Base-by-base conservation (phyloP, 768 basidiomycete species). In the Suillus subalutaceus region DNA sequence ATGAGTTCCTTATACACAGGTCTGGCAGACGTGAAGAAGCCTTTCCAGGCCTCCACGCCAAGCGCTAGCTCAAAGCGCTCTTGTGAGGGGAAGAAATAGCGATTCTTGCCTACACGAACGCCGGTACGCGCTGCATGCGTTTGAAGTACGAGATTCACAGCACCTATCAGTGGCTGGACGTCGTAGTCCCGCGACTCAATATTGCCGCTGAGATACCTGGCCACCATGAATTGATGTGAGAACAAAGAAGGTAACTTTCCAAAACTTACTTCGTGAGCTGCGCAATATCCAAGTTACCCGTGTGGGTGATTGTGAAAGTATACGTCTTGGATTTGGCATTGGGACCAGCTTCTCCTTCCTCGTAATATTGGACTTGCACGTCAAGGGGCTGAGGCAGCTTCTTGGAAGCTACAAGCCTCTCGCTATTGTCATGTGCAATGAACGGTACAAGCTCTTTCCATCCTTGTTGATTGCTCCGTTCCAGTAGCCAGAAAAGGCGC, bases 11-110 rank as follows among this genome's bases (percentile, higher is more conserved):
- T 83, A 72, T 79, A 81, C 15, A 78, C 79, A 0, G 85, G 85
- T 0, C 86, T 79, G 4, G 82, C 78, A 1, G 85, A 86, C 71
- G 84, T 79, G 74, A 81, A 86, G 71, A 83, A 86, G 3, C 85
- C 85, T 64, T 79, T 77, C 71, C 78, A 78, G 0, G 85, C 84
- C 50, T 81, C 81, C 0, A 84, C 70, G 0, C 83, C 83, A 4
- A 70, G 70, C 0, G 79, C 78, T 15, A 86, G 73, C 0, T 67
- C 69, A 50, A 69, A 46, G 4, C 65, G 44, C 2, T 67, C 68
- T 6, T 66, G 63, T 8, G 82, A 73, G 48, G 77, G 79, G 68
- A 84, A 86, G 78, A 87, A 87, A 70, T 81, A 85, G 13, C 83
- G 79, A 67, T 86, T 85, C 63, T 79, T 75, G 10, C 85, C 83